A percentile compares a stretch with the other conserved stretches of the same genome.
phyloP scores from a whole-genome alignment of 73 alveolate species.

The Paramecium caudatum region DNA sequence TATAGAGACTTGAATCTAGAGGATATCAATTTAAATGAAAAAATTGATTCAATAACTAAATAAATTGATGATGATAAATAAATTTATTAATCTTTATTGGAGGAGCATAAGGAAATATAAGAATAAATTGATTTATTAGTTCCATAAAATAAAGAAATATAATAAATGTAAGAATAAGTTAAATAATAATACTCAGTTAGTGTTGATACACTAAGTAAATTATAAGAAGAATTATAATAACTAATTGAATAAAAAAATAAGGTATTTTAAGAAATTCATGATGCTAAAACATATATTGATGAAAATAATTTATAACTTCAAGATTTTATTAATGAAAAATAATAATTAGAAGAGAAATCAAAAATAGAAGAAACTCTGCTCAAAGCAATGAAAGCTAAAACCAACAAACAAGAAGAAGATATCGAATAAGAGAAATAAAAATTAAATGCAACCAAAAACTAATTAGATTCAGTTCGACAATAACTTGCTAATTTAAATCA shows the following conservation, averaged over 20 bases:
- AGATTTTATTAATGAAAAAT: background rate
- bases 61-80: slow-evolving; percentile 2
- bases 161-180: background rate
- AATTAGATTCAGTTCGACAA: too few relatives aligned
- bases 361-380: background rate
- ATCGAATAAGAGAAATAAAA: background rate
- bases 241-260: slow-evolving; percentile 15
- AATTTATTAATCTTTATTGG: background rate
- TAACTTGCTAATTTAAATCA: background rate
- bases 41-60: background rate
- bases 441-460: too few relatives aligned
- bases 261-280: background rate
- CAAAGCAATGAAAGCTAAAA: slow-evolving; percentile 15
- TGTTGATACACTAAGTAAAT: background rate
- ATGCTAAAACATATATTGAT: background rate
- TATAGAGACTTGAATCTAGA: slow-evolving; percentile 27
- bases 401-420: background rate
- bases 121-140: slow-evolving; percentile 4
- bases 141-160: slow-evolving; percentile 17
- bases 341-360: background rate
- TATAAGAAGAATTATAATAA: slow-evolving; percentile 24
- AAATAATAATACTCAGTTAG: background rate
- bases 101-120: background rate
- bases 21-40: background rate
- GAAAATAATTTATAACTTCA: background rate